phyloP scores from a whole-genome alignment of 2,329 filamentous ascomycete genomes.

The Talaromyces sp. region DNA sequence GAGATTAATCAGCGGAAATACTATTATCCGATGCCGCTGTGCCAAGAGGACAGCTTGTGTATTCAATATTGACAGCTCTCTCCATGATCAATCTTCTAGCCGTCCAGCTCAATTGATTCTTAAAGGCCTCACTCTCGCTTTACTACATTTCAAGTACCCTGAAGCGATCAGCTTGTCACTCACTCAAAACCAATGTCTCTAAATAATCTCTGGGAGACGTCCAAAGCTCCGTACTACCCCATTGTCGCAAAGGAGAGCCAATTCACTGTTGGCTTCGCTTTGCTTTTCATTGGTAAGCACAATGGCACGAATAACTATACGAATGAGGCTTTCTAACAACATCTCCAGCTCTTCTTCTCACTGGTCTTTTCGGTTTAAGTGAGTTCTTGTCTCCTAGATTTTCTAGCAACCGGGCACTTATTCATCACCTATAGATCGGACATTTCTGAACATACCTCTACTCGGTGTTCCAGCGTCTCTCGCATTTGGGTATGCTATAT shows the following conservation, averaged over 20 bases:
- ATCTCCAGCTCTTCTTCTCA: slow-evolving; percentile 57
- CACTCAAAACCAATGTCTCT: slow-evolving; percentile 53
- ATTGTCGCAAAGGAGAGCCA: slow-evolving; percentile 75
- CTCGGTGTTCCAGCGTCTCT: slow-evolving; percentile 82
- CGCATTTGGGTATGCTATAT: slow-evolving; percentile 70
- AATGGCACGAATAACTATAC: not conserved
- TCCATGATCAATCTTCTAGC: not conserved
- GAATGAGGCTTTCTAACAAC: not conserved
- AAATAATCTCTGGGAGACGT: slow-evolving; percentile 88
- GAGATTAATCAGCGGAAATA: slow-evolving; percentile 20
- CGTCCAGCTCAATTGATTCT: not conserved
- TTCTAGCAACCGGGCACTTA: slow-evolving; percentile 4
- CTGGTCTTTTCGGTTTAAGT: slow-evolving; percentile 83
- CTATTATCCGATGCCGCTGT: slow-evolving; percentile 21
- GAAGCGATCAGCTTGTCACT: not conserved
- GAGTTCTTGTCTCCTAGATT: slow-evolving; percentile 31
- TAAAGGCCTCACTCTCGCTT: not conserved
- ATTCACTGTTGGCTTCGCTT: slow-evolving; percentile 71
- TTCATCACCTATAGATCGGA: slow-evolving; percentile 61
- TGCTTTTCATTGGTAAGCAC: slow-evolving; percentile 61
- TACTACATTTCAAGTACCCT: not conserved
- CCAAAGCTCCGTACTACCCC: slow-evolving; percentile 78
- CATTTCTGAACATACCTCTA: slow-evolving; percentile 67
- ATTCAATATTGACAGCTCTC: not conserved
- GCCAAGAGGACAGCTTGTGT: slow-evolving; percentile 18